phyloP scores from a whole-genome alignment of 2,329 filamentous ascomycete genomes.

The Ophiostoma ips region DNA sequence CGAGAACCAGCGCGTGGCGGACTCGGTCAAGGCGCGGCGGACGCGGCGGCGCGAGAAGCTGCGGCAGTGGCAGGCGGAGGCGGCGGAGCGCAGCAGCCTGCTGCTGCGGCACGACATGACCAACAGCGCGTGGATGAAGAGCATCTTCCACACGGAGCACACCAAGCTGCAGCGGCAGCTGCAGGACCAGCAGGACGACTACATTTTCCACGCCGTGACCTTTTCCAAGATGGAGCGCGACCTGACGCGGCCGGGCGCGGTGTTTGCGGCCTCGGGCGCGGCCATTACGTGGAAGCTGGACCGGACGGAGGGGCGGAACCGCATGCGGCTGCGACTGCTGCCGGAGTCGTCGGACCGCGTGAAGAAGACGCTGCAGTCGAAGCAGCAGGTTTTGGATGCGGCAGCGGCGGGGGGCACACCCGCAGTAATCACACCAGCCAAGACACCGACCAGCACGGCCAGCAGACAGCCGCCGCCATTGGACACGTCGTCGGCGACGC shows the following conservation, averaged over 20 bases:
- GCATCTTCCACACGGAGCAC: constrained; percentile 84
- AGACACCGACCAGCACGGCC: background rate
- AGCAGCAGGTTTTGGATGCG: constrained; percentile 27
- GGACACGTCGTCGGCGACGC: background rate
- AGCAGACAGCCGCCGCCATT: background rate
- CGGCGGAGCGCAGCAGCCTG: constrained; percentile 52
- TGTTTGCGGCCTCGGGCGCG: constrained; percentile 51
- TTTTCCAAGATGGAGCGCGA: constrained; percentile 70
- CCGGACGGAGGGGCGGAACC: constrained; percentile 85
- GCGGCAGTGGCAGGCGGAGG: constrained; percentile 63
- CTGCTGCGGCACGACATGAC: constrained; percentile 74
- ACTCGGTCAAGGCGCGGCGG: constrained; percentile 57
- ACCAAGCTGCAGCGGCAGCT: constrained; percentile 78
- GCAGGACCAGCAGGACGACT: constrained; percentile 89
- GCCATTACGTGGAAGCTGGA: constrained; percentile 73
- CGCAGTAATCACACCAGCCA: background rate
- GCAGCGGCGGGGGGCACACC: constrained; percentile 6
- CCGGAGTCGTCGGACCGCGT: constrained; percentile 54
- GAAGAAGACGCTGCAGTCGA: constrained; percentile 69
- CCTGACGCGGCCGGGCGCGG: constrained; percentile 62
- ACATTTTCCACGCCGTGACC: constrained; percentile 59
- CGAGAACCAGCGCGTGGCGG: constrained; percentile 70
- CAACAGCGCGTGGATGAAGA: constrained; percentile 85
- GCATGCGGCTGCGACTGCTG: constrained; percentile 80
- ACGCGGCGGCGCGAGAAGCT: constrained; percentile 69